Conservation (phyloP, 805 yeast species). For the Kuraishia piskuri region DNA sequence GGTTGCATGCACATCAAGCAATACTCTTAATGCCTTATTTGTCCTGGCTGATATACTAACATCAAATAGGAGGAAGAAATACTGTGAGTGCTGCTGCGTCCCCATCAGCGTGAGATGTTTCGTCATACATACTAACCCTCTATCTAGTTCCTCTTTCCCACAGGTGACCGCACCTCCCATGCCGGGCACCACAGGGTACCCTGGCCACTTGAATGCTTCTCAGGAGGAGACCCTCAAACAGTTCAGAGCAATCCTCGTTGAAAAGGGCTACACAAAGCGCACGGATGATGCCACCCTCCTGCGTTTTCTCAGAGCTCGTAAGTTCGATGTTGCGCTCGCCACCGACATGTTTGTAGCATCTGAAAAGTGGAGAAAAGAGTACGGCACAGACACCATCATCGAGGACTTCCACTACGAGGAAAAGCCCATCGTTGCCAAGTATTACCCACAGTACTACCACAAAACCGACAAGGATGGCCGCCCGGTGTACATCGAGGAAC, state of each 20-base stretch:
- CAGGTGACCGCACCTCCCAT: conserved; percentile 55
- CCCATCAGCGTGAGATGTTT: no score
- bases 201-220: conserved; percentile 66
- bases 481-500: conserved; percentile 90
- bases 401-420: conserved; percentile 88
- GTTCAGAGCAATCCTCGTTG: conserved; percentile 48
- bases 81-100: conserved; percentile 7
- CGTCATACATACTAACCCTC: conserved; percentile 2
- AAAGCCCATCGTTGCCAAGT: conserved; percentile 80
- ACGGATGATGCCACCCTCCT: conserved; percentile 78
- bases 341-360: conserved; percentile 76
- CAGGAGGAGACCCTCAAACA: conserved; percentile 54
- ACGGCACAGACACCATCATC: conserved; percentile 80
- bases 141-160: conserved; percentile 51
- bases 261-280: conserved; percentile 64
- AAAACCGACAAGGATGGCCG: conserved; percentile 96
- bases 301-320: conserved; percentile 91
- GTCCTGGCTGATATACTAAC: not conserved
- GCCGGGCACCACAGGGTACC: conserved; percentile 56
- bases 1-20: no score
- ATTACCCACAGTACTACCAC: conserved; percentile 95
- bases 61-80: conserved; percentile 10
- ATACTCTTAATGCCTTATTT: not conserved
- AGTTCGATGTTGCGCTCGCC: conserved; percentile 78
- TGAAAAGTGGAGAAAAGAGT: conserved; percentile 87